These are phyloP conservation scores for Metschnikowia orientalis DNA, from an alignment of 805 yeast species.

Conservation along the genomic window DNA sequence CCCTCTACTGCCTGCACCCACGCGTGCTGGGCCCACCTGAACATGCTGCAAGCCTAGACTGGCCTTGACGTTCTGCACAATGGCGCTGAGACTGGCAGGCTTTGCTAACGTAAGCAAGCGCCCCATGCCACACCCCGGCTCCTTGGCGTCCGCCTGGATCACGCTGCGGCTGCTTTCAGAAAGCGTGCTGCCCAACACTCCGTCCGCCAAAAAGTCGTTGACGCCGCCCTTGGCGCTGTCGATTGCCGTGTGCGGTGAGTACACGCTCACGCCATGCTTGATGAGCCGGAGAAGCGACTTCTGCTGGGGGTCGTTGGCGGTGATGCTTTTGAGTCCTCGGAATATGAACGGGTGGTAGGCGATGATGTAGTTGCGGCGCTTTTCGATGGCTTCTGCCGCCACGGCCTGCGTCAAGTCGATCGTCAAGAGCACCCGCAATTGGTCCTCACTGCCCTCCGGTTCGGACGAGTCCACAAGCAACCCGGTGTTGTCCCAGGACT, in stretches of 20 bases:
- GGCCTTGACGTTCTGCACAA: constrained; percentile 51
- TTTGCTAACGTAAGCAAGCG: constrained; percentile 50
- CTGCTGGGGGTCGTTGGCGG: constrained; percentile 71
- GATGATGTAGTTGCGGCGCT: constrained; percentile 54
- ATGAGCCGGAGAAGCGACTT: constrained; percentile 66
- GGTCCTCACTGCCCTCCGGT: constrained; percentile 12
- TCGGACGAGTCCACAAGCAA: constrained; percentile 65
- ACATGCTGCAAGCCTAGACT: constrained; percentile 50
- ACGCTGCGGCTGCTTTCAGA: constrained; percentile 26
- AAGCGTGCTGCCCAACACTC: constrained; percentile 39
- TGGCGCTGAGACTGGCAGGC: constrained; percentile 39
- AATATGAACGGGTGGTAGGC: constrained; percentile 95
- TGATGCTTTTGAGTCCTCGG: constrained; percentile 74
- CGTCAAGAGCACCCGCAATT: constrained; percentile 54
- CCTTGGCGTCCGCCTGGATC: constrained; percentile 42
- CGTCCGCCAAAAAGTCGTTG: constrained; percentile 82
- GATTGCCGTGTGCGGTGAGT: constrained; percentile 93
- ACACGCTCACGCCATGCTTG: constrained; percentile 77
- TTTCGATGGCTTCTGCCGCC: constrained; percentile 73
- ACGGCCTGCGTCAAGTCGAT: constrained; percentile 83
- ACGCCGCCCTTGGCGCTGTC: constrained; percentile 94
- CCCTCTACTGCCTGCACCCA: constrained; percentile 18
- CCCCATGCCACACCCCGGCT: constrained; percentile 75
- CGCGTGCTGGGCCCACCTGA: constrained; percentile 58
- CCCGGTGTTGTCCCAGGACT: constrained; percentile 95